Percentiles rank a stretch among this genome's conserved stretches.
Conservation (phyloP, 2,329 filamentous ascomycete species). For the Clathrospora elynae region DNA sequence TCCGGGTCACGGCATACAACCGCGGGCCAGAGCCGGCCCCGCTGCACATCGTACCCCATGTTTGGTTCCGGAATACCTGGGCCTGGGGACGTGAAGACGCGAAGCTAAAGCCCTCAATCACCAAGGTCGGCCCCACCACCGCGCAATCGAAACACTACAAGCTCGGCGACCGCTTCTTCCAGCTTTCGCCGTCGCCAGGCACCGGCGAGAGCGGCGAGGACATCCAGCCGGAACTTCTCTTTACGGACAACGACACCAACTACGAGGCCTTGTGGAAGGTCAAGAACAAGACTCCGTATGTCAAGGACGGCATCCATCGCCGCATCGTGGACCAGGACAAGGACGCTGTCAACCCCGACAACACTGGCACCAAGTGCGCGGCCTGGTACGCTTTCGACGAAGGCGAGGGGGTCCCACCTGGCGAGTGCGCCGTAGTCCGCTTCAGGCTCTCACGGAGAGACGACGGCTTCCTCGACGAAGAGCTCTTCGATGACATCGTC, state of each 20-base stretch:
- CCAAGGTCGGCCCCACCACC: conserved; percentile 66
- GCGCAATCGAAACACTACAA: conserved; percentile 78
- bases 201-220: conserved; percentile 79
- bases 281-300: conserved; percentile 76
- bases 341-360: conserved; percentile 77
- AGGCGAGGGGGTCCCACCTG: conserved; percentile 81
- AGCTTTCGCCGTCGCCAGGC: conserved; percentile 88
- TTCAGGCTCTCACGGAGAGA: conserved; percentile 81
- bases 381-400: conserved; percentile 95
- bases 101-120: conserved; percentile 80
- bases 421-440: conserved; percentile 92
- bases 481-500: conserved; percentile 87
- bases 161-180: conserved; percentile 80
- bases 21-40: conserved; percentile 88
- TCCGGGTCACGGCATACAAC: conserved; percentile 96
- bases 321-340: conserved; percentile 83
- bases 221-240: conserved; percentile 81
- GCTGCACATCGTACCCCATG: conserved; percentile 89
- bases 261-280: conserved; percentile 75
- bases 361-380: conserved; percentile 82
- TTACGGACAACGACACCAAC: conserved; percentile 97
- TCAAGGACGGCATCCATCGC: conserved; percentile 94
- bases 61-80: conserved; percentile 99
- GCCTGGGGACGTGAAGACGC: conserved; percentile 81
- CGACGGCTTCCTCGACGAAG: conserved; percentile 84